Percentiles rank a stretch among this genome's conserved stretches.
Evolutionary conservation across 2,329 filamentous ascomycete species (phyloP).

Genomic region (Rutstroemia sp.): DNA sequence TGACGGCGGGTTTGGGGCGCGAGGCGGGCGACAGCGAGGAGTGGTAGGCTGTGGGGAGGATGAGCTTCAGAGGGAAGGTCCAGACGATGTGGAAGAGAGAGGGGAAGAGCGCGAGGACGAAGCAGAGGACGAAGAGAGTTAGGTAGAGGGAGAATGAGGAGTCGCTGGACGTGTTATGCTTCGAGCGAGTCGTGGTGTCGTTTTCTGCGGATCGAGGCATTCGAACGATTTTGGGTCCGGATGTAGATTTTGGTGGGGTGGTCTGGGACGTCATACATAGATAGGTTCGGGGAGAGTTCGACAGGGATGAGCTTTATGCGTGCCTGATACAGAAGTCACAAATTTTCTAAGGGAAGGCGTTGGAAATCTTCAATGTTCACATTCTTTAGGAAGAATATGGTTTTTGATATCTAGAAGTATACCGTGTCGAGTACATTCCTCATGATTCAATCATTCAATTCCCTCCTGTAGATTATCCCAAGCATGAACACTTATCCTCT

Average conservation of each 20-base stretch:
- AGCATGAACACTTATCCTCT: slow-evolving; percentile 12
- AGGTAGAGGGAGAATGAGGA: slow-evolving; percentile 29
- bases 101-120: slow-evolving; percentile 47
- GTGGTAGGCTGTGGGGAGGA: slow-evolving; percentile 20
- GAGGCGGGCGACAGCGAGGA: slow-evolving; percentile 36
- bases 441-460: neutral
- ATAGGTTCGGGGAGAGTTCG: neutral
- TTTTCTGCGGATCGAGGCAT: slow-evolving; percentile 12
- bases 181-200: slow-evolving; percentile 11
- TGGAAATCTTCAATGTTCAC: too few relatives aligned
- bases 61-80: slow-evolving; percentile 40
- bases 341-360: too few relatives aligned
- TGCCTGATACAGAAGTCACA: neutral
- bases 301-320: neutral
- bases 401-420: neutral
- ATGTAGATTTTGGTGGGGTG: slow-evolving; percentile 8
- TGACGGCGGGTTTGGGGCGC: slow-evolving; percentile 29
- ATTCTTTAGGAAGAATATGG: neutral
- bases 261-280: slow-evolving; percentile 1
- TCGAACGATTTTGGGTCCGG: slow-evolving; percentile 3
- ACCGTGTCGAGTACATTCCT: neutral
- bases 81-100: slow-evolving; percentile 44
- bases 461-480: slow-evolving; percentile 10
- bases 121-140: slow-evolving; percentile 39
- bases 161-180: slow-evolving; percentile 12